These are phyloP conservation scores for Backusella sp. DNA, from an alignment of 192 early-diverging fungal genomes.

Conservation along the genomic window DNA sequence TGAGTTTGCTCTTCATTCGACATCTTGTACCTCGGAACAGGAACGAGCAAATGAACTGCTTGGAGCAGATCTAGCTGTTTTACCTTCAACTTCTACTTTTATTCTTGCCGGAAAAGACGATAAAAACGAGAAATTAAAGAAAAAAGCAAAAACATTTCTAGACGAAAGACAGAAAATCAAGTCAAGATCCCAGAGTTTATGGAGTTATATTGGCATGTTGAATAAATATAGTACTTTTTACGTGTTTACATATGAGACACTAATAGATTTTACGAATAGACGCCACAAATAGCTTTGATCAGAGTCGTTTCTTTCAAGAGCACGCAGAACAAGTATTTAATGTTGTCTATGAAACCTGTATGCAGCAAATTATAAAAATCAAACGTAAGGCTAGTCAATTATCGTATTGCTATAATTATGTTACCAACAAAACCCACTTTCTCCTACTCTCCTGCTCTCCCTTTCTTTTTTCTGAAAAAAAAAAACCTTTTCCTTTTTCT, in stretches of 20 bases:
- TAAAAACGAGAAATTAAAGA: constrained; percentile 63
- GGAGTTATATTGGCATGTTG: constrained; percentile 66
- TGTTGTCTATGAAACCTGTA: constrained; percentile 68
- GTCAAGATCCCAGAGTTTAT: constrained; percentile 60
- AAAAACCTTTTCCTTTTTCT: background rate
- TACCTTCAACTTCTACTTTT: constrained; percentile 24
- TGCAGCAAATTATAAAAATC: constrained; percentile 72
- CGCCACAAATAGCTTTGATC: constrained; percentile 65
- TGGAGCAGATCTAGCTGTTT: constrained; percentile 5
- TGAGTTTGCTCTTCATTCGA: background rate
- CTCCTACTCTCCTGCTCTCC: background rate
- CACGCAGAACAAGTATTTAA: constrained; percentile 68
- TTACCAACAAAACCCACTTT: constrained; percentile 4
- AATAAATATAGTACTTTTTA: background rate
- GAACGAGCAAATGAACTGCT: background rate
- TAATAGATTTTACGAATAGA: constrained; percentile 42
- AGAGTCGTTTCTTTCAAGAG: constrained; percentile 76
- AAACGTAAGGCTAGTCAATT: constrained; percentile 52
- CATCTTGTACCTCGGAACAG: background rate
- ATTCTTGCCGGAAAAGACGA: constrained; percentile 43
- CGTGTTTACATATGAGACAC: background rate
- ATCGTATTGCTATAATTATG: constrained; percentile 2
- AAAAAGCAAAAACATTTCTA: constrained; percentile 73
- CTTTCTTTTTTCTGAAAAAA: background rate
- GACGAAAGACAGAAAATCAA: constrained; percentile 79